Conservation (phyloP, 352 stramenopile species). For the Pythium aquatile region DNA sequence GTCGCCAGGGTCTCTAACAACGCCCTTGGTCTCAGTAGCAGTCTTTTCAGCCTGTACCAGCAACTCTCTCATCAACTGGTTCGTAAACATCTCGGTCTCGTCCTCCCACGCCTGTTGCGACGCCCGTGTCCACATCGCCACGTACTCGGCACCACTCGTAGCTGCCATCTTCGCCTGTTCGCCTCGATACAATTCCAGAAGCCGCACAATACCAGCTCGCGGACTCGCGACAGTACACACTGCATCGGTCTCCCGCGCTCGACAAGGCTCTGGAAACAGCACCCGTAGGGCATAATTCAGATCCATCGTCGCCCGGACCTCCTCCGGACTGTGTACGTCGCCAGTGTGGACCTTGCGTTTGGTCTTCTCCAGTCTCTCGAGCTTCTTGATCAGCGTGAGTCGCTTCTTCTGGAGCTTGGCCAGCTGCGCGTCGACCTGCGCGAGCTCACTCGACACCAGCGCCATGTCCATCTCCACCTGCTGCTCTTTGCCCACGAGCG, state of each 20-base stretch:
- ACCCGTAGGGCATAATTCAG: constrained; percentile 7
- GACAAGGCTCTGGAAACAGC: constrained; percentile 17
- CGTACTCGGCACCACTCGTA: not conserved
- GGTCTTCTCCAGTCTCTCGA: constrained; percentile 46
- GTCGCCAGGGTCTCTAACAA: constrained; percentile 7
- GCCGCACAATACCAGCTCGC: not conserved
- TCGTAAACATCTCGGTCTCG: not conserved
- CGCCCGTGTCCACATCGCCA: constrained; percentile 22
- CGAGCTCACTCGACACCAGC: constrained; percentile 41
- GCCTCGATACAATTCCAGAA: constrained; percentile 10
- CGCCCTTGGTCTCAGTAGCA: constrained; percentile 11
- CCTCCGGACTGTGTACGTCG: constrained; percentile 22
- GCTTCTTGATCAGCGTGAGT: constrained; percentile 40
- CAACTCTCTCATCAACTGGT: not conserved
- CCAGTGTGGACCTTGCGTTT: constrained; percentile 47
- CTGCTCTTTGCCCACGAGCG: constrained; percentile 37
- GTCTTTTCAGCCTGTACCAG: not conserved
- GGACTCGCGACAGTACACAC: not conserved
- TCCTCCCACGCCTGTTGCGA: constrained; percentile 9
- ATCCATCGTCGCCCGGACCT: constrained; percentile 12
- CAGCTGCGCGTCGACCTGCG: constrained; percentile 47
- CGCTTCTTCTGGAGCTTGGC: constrained; percentile 46
- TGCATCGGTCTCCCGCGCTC: not conserved
- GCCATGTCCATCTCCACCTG: constrained; percentile 46
- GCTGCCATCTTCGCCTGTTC: not conserved